Percentiles rank a stretch among this genome's conserved stretches.
These are phyloP conservation scores for Phytophthora boehmeriae DNA, from an alignment of 352 stramenopile genomes.

Conservation along the genomic window DNA sequence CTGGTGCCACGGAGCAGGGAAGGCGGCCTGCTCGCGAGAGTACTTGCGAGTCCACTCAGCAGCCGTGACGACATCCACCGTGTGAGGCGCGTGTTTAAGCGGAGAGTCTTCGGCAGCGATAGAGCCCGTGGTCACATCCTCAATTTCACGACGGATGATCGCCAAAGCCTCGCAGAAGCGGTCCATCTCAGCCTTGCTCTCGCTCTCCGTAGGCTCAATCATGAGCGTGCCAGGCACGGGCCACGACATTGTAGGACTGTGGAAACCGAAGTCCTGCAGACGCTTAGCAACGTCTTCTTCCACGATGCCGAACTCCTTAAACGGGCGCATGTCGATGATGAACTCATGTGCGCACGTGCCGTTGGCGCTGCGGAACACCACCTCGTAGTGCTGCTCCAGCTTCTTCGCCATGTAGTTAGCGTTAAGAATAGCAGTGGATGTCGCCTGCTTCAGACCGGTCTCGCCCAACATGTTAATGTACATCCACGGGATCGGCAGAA, in stretches of 20 bases:
- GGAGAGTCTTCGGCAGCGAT: slow-evolving; percentile 92
- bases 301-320: slow-evolving; percentile 96
- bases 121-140: slow-evolving; percentile 94
- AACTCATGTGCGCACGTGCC: slow-evolving; percentile 99
- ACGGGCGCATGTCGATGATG: slow-evolving; percentile 98
- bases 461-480: slow-evolving; percentile 99
- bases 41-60: slow-evolving; percentile 96
- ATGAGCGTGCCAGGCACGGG: slow-evolving; percentile 98
- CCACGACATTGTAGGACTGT: slow-evolving; percentile 99
- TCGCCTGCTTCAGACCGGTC: slow-evolving; percentile 94
- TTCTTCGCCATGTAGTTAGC: slow-evolving; percentile 99
- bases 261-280: slow-evolving; percentile 99
- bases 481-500: slow-evolving; percentile 99
- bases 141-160: slow-evolving; percentile 97
- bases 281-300: slow-evolving; percentile 99
- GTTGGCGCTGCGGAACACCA: slow-evolving; percentile 97
- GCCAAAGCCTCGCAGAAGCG: slow-evolving; percentile 97
- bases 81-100: slow-evolving; percentile 98
- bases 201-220: slow-evolving; percentile 99
- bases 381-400: slow-evolving; percentile 94
- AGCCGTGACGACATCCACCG: slow-evolving; percentile 92
- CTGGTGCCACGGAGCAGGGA: slow-evolving; percentile 95
- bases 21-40: slow-evolving; percentile 92
- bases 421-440: slow-evolving; percentile 97
- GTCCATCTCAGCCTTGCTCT: slow-evolving; percentile 98